Base-by-base conservation (phyloP, 2,329 filamentous ascomycete genomes). In the Botrytis fragariae region DNA sequence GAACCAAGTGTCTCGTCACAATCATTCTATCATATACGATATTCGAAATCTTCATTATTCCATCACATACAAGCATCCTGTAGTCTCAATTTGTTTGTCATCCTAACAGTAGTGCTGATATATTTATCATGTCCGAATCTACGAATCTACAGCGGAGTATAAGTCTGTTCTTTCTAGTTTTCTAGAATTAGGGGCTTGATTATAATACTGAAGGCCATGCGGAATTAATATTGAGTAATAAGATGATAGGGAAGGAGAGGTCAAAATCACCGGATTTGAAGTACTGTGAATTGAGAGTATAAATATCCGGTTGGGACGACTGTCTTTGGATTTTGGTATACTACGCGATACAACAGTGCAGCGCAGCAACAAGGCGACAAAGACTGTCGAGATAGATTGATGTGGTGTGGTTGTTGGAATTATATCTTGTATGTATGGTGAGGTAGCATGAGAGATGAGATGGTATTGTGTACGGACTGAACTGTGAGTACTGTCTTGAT, bases 171-270 rank as follows among this genome's bases (percentile, higher is more conserved):
- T 16, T 16, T 29, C 7, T 14, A 7, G 6, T 54, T 57, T 29
- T 16, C n/a, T 3, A 29, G 1, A 29, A 29, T 29, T 32, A 6
- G 16, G 7, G 7, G 14, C 16, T 29, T 29, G 14, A 57, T 29
- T 3, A 9, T 8, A 9, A 57, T 57, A 8, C 2, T 57, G 14
- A 3, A 29, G 9, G 0, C 18, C 2, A 16, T 32, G 51, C 14
- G n/a, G 3, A 57, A 18, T 18, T 7, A 9, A 0, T 29, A 29
- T 57, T 1, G n/a, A 0, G n/a, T 25, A 54, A n/a, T 2, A n/a
- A 16, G 48, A 57, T 18, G n/a, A 29, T 29, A 29, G 14, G 12
- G 12, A 29, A 57, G n/a, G n/a, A 18, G 51, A 57, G 16, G 14
- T 29, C 7, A 57, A 18, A 14, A 9, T 57, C n/a, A 9, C 51